A percentile compares a stretch with the other conserved stretches of the same genome.
phyloP scores from a whole-genome alignment of 2,329 filamentous ascomycete species.

The Trichoderma hamatum region DNA sequence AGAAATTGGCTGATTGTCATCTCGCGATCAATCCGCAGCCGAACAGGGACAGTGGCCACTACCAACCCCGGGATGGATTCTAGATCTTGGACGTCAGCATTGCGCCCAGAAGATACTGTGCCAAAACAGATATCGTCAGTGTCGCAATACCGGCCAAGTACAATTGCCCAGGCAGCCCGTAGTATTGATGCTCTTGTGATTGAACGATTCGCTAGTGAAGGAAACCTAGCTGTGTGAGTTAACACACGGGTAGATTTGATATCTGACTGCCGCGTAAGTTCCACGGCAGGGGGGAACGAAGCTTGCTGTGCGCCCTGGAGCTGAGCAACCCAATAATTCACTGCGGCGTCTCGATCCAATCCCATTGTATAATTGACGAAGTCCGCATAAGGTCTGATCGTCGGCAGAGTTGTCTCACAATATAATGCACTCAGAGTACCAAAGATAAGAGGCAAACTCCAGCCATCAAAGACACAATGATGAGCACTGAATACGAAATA shows the following conservation, averaged over 20 bases:
- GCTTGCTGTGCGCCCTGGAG: slow-evolving; percentile 25
- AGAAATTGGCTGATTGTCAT: slow-evolving; percentile 29
- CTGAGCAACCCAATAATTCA: slow-evolving; percentile 27
- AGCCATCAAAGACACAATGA: slow-evolving; percentile 22
- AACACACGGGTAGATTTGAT: not conserved
- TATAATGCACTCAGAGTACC: not conserved
- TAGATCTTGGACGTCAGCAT: slow-evolving; percentile 34
- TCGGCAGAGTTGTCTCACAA: not conserved
- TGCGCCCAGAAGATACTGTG: slow-evolving; percentile 35
- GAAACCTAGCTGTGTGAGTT: not conserved
- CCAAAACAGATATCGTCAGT: slow-evolving; percentile 35
- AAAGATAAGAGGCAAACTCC: not conserved
- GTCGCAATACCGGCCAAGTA: slow-evolving; percentile 30
- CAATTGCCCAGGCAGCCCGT: slow-evolving; percentile 35
- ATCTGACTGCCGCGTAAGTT: slow-evolving; percentile 27
- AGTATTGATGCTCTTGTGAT: slow-evolving; percentile 31
- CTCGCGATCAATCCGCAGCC: slow-evolving; percentile 27
- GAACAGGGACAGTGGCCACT: slow-evolving; percentile 38
- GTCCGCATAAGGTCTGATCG: not conserved
- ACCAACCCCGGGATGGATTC: slow-evolving; percentile 36
- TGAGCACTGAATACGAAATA: slow-evolving; percentile 16
- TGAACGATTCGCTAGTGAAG: not conserved
- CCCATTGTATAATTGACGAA: slow-evolving; percentile 24
- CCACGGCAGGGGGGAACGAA: not conserved
- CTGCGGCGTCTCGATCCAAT: not conserved